These are phyloP conservation scores for Globisporangium nodosum DNA, from an alignment of 352 stramenopile species.

Conservation along the genomic window DNA sequence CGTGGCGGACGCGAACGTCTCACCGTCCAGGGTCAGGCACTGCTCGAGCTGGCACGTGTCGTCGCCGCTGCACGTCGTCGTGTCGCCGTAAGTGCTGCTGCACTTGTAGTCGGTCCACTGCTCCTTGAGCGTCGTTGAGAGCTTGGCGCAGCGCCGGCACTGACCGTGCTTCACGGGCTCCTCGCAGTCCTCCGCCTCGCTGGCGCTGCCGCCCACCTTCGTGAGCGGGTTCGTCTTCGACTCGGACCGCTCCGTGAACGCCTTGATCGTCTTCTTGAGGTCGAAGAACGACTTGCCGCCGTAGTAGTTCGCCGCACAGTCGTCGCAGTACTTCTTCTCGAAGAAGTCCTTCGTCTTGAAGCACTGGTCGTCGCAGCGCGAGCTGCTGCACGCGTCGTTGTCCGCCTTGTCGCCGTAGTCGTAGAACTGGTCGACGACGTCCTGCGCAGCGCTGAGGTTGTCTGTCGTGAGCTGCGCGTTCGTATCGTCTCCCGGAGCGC, in stretches of 20 bases:
- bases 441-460: conserved; percentile 25
- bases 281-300: conserved; percentile 31
- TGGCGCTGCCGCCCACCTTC: not conserved
- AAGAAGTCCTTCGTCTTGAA: conserved; percentile 44
- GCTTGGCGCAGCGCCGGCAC: conserved; percentile 46
- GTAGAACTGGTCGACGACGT: conserved; percentile 25
- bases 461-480: conserved; percentile 22
- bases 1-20: conserved; percentile 34
- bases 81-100: conserved; percentile 33
- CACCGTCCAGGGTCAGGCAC: conserved; percentile 46
- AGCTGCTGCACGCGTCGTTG: conserved; percentile 52
- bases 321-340: conserved; percentile 14
- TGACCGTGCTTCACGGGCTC: conserved; percentile 22
- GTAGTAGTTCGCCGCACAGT: conserved; percentile 4
- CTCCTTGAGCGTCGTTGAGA: conserved; percentile 43
- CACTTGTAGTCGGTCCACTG: conserved; percentile 67
- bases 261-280: conserved; percentile 13
- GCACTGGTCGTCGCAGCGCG: conserved; percentile 38
- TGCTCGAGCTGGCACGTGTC: conserved; percentile 35
- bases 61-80: conserved; percentile 28
- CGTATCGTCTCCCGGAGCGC: conserved; percentile 1
- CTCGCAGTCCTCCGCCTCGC: conserved; percentile 20
- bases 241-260: conserved; percentile 17
- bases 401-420: conserved; percentile 29
- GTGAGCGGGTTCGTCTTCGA: conserved; percentile 35